These are phyloP conservation scores for Solanum piurae DNA, from an alignment of 257 asterid genomes.

Conservation along the genomic window DNA sequence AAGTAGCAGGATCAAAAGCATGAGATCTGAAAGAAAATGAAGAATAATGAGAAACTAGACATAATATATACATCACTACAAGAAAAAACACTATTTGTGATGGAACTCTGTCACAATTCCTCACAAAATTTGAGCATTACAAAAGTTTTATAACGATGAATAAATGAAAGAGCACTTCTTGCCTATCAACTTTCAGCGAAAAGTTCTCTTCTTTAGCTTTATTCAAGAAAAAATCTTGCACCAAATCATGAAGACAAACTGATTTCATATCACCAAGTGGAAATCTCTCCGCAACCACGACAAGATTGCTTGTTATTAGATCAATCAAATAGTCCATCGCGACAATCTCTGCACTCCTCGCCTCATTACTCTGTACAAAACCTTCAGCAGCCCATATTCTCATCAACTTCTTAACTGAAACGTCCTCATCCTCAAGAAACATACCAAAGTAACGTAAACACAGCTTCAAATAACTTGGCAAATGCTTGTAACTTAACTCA, in stretches of 20 bases:
- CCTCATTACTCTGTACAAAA: not conserved
- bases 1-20: not conserved
- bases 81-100: not conserved
- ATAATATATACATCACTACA: not conserved
- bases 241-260: slow-evolving; percentile 2
- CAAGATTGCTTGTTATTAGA: not conserved
- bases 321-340: slow-evolving; percentile 5
- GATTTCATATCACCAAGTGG: not conserved
- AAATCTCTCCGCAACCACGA: not conserved
- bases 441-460: slow-evolving; percentile 9
- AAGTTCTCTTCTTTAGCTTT: slow-evolving; percentile 2
- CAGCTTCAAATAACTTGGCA: not conserved
- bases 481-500: not conserved
- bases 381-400: slow-evolving; percentile 10
- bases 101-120: not conserved
- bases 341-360: not conserved
- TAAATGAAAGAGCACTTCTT: not conserved
- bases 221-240: not conserved
- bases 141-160: not conserved
- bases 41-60: not conserved
- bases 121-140: not conserved
- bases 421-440: not conserved
- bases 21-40: not conserved
- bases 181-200: not conserved
- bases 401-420: slow-evolving; percentile 1